Evolutionary conservation across 441 rosid species (phyloP), one percentile per base, ranked within the genome.

Genomic region (Eruca vesicaria): DNA sequence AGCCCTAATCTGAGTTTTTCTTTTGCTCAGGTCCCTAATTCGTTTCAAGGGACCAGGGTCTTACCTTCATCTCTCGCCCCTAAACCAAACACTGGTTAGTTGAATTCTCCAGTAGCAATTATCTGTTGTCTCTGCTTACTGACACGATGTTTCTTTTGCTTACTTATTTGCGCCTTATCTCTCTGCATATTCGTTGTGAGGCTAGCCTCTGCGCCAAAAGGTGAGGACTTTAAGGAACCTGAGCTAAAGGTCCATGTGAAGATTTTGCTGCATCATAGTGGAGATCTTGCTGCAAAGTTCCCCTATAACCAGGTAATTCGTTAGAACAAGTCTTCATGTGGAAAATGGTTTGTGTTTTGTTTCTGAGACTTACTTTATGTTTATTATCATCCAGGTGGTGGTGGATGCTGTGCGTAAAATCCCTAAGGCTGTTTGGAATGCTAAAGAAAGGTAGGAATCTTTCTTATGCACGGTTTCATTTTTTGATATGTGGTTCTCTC

Each of bases 371-470:
- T 69, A 45, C 41, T 41, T 16, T 28, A 52, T 10, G n/a, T 76
- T 66, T 78, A 6, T 56, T 45, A 67, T 67, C 23, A 19, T 20
- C 69, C 69, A 93, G 99, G 87, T 74, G 28, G 73, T 93, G n/a
- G 87, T 95, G 48, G 86, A 75, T 75, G 91, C 97, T 75, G 78
- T 93, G 57, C 97, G 84, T 62, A 89, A 86, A 84, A 84, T 93
- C 83, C 93, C 99, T 50, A 89, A 82, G 77, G 97, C 98, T 73
- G 71, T 85, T 31, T 95, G 99, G 99, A 90, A 90, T 85, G 87
- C 90, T 38, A 93, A 89, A 88, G 99, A 95, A 82, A 93, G 97
- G 99, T 92, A 91, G 96, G 98, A 90, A n/a, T n/a, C n/a, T n/a
- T 81, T 67, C 32, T 26, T 62, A 43, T 7, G 19, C 11, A 29